These are phyloP conservation scores for Oropetium thomaeum DNA, from an alignment of 176 grass and related monocot species.

Conservation along the genomic window DNA sequence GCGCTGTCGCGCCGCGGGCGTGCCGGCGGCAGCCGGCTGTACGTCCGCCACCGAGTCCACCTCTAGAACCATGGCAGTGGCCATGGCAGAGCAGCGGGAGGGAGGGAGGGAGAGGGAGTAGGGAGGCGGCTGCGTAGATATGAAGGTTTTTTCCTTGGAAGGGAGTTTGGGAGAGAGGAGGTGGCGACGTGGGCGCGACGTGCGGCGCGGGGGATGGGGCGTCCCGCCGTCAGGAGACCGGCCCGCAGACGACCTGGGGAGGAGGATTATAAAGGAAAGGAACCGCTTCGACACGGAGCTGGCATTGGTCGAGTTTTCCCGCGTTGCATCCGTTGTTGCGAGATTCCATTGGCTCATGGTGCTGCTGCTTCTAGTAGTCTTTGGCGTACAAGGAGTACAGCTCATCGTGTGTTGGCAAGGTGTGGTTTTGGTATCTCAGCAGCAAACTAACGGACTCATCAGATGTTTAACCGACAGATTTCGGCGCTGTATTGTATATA, in stretches of 20 bases:
- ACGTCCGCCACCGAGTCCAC: neutral
- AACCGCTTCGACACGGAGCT: neutral
- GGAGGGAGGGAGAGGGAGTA: no score
- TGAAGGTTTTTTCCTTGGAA: neutral
- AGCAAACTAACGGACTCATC: neutral
- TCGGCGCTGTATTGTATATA: neutral
- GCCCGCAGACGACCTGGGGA: neutral
- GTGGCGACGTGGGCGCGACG: neutral
- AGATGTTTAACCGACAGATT: neutral
- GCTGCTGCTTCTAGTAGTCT: neutral
- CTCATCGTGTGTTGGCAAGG: neutral
- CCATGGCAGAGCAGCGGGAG: no score
- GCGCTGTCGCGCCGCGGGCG: neutral
- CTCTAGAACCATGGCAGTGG: constrained; percentile 10
- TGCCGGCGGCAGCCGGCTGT: neutral
- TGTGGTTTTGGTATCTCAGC: neutral
- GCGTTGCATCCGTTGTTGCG: neutral
- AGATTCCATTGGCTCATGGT: neutral
- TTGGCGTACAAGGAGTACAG: constrained; percentile 15
- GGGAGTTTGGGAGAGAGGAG: neutral
- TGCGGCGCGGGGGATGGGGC: neutral
- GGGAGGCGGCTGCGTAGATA: neutral
- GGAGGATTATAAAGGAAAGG: constrained; percentile 24
- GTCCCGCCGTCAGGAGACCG: neutral
- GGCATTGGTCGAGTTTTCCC: neutral